phyloP scores from a whole-genome alignment of 169 alveolate genomes.

The Ichthyophthirius multifiliis region DNA sequence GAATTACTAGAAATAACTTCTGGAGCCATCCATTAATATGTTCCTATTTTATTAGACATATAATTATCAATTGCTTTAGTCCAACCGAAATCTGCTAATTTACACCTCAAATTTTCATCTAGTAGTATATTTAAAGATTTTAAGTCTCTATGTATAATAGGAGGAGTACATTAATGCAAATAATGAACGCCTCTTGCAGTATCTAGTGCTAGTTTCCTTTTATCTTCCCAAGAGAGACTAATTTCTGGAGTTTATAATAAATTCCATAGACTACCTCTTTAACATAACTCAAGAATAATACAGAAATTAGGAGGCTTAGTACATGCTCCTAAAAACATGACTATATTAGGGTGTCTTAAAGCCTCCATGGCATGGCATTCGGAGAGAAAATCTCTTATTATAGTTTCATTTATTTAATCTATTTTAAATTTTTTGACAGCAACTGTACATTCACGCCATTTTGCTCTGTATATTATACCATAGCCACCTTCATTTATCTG shows the following conservation, averaged over 20 bases:
- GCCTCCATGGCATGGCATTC: constrained; percentile 85
- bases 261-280: constrained; percentile 78
- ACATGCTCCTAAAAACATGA: constrained; percentile 80
- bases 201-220: constrained; percentile 77
- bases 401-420: constrained; percentile 65
- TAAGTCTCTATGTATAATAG: constrained; percentile 82
- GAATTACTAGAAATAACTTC: constrained; percentile 78
- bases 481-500: constrained; percentile 83
- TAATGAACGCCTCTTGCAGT: constrained; percentile 78
- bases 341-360: constrained; percentile 83
- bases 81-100: constrained; percentile 87
- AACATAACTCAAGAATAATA: constrained; percentile 77
- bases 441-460: constrained; percentile 79
- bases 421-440: constrained; percentile 80
- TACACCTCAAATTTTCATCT: constrained; percentile 73
- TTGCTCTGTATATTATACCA: constrained; percentile 77
- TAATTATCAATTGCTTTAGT: constrained; percentile 67
- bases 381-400: constrained; percentile 67
- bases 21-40: constrained; percentile 90
- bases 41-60: constrained; percentile 79
- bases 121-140: constrained; percentile 74
- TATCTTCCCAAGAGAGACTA: constrained; percentile 69
- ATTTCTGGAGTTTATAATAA: constrained; percentile 54
- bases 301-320: constrained; percentile 80
- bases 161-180: constrained; percentile 74